Conservation (phyloP, 2,329 filamentous ascomycete species). For the Phoma herbarum region DNA sequence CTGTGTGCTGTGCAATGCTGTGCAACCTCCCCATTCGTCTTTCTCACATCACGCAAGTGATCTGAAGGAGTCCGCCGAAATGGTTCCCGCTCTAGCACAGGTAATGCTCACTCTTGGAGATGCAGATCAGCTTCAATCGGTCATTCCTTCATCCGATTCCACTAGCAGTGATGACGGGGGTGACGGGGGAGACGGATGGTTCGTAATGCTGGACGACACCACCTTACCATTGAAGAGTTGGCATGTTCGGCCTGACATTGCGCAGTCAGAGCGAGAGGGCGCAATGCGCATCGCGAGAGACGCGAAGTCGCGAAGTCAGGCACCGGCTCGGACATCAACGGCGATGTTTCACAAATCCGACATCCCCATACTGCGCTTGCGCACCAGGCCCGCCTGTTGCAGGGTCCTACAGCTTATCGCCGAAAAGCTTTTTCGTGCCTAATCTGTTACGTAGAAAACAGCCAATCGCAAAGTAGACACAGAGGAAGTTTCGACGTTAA, state of each 20-base stretch:
- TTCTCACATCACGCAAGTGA: neutral
- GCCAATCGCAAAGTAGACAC: neutral
- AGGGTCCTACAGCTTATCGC: conserved; percentile 2
- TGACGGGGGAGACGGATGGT: neutral
- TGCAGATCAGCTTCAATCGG: neutral
- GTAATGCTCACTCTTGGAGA: neutral
- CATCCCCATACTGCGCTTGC: conserved; percentile 2
- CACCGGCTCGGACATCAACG: conserved; percentile 16
- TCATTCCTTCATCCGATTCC: neutral
- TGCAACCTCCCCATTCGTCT: neutral
- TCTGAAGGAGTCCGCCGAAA: neutral
- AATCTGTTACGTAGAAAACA: neutral
- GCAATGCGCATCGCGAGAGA: neutral
- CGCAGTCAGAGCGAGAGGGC: neutral
- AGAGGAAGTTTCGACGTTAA: neutral
- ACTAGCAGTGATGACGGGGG: neutral
- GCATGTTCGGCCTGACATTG: neutral
- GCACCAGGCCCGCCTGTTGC: neutral
- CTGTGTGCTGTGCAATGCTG: neutral
- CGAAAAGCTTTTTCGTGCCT: conserved; percentile 9
- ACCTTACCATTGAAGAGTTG: neutral
- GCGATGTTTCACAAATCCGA: conserved; percentile 17
- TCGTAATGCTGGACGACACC: neutral
- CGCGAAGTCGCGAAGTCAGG: conserved; percentile 3
- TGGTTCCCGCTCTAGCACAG: neutral